These are phyloP conservation scores for Mallotus repandus DNA, from an alignment of 441 rosid species.

Conservation along the genomic window DNA sequence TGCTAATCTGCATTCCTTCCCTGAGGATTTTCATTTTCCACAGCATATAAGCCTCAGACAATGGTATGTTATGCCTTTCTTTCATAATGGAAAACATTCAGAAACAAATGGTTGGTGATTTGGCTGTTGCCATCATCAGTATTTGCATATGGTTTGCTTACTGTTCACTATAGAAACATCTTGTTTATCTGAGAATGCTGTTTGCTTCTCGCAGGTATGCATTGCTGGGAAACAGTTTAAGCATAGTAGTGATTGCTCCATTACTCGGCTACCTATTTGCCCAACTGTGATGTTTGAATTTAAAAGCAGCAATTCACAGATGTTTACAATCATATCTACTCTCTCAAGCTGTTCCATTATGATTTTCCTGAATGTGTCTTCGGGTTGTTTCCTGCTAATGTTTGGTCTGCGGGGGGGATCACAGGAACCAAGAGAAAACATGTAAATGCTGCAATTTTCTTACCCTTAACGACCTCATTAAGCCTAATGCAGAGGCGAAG, in stretches of 20 bases:
- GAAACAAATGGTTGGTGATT: neutral
- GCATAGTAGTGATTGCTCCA: slow-evolving; percentile 84
- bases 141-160: neutral
- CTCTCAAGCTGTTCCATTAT: neutral
- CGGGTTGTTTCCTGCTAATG: neutral
- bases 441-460: neutral
- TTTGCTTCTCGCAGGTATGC: slow-evolving; percentile 63
- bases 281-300: slow-evolving; percentile 34
- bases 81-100: neutral
- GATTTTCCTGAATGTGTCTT: neutral
- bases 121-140: neutral
- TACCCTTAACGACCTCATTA: neutral
- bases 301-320: slow-evolving; percentile 12
- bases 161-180: neutral
- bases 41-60: slow-evolving; percentile 66
- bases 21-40: slow-evolving; percentile 72
- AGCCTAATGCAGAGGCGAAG: too few species aligned
- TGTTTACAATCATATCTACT: neutral
- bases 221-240: slow-evolving; percentile 87
- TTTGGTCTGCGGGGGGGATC: neutral
- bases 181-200: neutral
- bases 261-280: slow-evolving; percentile 64
- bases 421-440: neutral
- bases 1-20: slow-evolving; percentile 92
- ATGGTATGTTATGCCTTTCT: slow-evolving; percentile 39